Evolutionary conservation across 805 yeast genomes (phyloP), one percentile per base, ranked within the genome.

Genomic region (Schizosaccharomyces octosporus): DNA sequence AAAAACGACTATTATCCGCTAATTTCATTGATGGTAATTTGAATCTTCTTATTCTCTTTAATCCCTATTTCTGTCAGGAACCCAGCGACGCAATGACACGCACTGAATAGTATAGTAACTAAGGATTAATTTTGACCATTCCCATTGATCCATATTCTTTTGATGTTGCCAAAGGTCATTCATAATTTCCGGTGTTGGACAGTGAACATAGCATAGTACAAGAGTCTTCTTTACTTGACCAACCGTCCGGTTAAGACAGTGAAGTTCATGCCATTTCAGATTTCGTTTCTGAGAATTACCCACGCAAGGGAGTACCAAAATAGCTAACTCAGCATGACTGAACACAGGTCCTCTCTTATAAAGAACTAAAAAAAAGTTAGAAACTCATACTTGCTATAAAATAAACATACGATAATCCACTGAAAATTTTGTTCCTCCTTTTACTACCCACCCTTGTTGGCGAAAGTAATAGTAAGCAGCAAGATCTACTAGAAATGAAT

Each of bases 291-390:
- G 60, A 42, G 69, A 64, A 0, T 67, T 66, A 7, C 69, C 73
- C 13, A 66, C 66, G 11, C 73, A 71, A 1, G 78, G 75, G 32
- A 80, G 63, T 5, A 85, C 73, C 58, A 78, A 68, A 2, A 87
- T 73, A 5, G 90, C 86, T 70, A 80, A 86, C 69, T 88, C 95
- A 0, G 98, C 97, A 69, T 93, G 99, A 60, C 84, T 81, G 69
- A 89, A 87, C 1, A 97, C 97, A 7, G 97, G 98, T 0, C 99
- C 99, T 63, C 90, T 75, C 61, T 83, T 81, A 70, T 93, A 93
- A 4, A 93, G 74, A 7, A 93, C 57, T 51, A 51, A 24, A 24
- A 19, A 21, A 6, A 7, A 17, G 51, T 45, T 45, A 45, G 27
- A 7, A 24, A 24, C n/a, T 17, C 3, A 24, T 29, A 1, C 13